Evolutionary conservation across 1,139 yeast genomes (phyloP), one percentile per base, ranked within the genome.

Genomic region (Diutina catenulata): DNA sequence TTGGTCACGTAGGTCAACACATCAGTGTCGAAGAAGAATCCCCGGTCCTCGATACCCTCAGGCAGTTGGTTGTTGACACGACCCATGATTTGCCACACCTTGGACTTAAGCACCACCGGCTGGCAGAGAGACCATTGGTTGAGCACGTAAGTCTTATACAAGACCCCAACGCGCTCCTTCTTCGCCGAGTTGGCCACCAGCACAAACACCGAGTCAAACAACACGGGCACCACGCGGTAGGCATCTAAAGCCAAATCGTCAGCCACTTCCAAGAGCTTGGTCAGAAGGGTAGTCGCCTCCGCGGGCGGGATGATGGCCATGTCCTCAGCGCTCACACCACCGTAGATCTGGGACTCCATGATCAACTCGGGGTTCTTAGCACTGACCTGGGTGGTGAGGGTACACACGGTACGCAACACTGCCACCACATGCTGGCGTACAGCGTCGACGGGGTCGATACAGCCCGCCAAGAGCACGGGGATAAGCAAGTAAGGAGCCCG

Each of bases 241-340:
- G 14, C 45, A 13, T 57, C 53, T 39, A 62, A 55, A 22, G 62
- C 41, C 7, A 61, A 43, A 13, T 43, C 44, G 31, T 45, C 46
- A 23, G 62, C 38, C 18, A 45, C 39, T 36, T 62, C 49, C 35
- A 82, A 55, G n/a, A 63, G 53, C 2, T 60, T 56, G 20, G 29
- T 29, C 15, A 76, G 46, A 51, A 87, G 59, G 9, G 49, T 47
- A 28, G 62, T 57, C 4, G 77, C 75, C 51, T 84, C 94, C 39
- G 74, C 71, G 37, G 87, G 80, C 27, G 80, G 63, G 27, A 86
- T 63, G 49, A 80, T 66, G 19, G 80, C 74, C 37, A 67, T 45
- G 49, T 58, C 43, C 55, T 60, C 39, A 57, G 69, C 42, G 54
- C 64, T 59, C 16, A 51, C 41, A 1, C 58, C 51, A 10, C 78